Evolutionary conservation across 768 basidiomycete species (phyloP), one percentile per base, ranked within the genome.

Genomic region (Auriscalpium microsporum): DNA sequence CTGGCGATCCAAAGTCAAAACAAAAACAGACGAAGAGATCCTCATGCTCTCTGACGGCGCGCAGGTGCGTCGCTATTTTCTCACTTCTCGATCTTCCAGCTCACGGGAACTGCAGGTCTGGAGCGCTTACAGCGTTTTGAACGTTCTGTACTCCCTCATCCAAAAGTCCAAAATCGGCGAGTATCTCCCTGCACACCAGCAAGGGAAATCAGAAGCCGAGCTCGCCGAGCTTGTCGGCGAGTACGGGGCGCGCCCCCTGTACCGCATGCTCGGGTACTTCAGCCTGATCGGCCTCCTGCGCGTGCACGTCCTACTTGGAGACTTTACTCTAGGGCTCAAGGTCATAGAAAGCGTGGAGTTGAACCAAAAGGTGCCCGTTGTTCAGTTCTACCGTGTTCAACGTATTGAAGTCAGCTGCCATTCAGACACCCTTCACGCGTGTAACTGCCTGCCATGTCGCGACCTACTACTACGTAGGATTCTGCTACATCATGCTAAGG

Each of bases 391-490:
- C 14, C 38, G 48, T 36, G 6, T 33, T 21, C 11, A 42, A 10
- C 33, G 53, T 34, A 38, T n/a, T 36, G 45, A 35, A 36, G 44
- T 28, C 28, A n/a, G 8, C 23, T 50, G 11, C 28, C 48, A 23
- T 40, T n/a, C 61, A 86, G 79, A 83, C 90, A 6, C 86, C 90
- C n/a, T 87, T 93, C 71, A 90, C 92, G 35, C 83, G 91, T 3
- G 93, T 96, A 16, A 97, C 94, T 2, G 92, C 95, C n/a, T 94
- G 92, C 63, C 94, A 96, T 73, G 93, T 97, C 58, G 81, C 91
- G 51, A 89, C 90, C 2, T 92, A 92, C 70, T 96, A 96, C 75
- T 92, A 95, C 66, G 90, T 95, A 59, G 94, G 94, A 36, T 90
- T 97, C 76, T 94, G 94, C 73, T 98, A 97, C 72, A 81, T 98